Evolutionary conservation across 345 rosid genomes (phyloP).

Genomic region (Ceriops zippeliana): DNA sequence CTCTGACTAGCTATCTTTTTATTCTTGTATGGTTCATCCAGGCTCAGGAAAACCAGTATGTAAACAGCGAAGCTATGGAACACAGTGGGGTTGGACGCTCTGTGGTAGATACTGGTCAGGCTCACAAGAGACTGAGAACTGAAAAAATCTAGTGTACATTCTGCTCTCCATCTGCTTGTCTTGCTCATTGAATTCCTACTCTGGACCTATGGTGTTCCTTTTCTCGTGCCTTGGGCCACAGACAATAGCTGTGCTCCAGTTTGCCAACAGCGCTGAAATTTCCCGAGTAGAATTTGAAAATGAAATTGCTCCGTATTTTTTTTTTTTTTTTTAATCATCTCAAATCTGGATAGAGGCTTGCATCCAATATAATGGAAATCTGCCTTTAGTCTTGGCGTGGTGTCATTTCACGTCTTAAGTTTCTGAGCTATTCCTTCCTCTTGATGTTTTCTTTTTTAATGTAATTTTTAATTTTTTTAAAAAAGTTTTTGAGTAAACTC

Average conservation of each 20-base stretch:
- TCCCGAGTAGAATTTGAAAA: not conserved
- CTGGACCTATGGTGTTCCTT: slow-evolving; percentile 13
- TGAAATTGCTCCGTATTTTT: slow-evolving; percentile 4
- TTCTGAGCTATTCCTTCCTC: not conserved
- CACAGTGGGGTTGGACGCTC: slow-evolving; percentile 35
- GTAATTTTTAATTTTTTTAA: too few species aligned
- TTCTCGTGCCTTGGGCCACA: slow-evolving; percentile 8
- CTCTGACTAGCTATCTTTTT: not conserved
- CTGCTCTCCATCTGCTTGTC: slow-evolving; percentile 8
- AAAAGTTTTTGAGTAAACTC: too few species aligned
- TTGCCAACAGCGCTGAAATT: slow-evolving; percentile 20
- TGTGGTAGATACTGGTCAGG: slow-evolving; percentile 36
- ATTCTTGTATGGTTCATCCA: slow-evolving; percentile 12
- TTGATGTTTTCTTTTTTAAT: too few species aligned
- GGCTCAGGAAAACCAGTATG: slow-evolving; percentile 34
- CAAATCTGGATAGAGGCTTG: slow-evolving; percentile 19
- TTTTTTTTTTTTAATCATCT: slow-evolving; percentile 4
- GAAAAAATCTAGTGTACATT: slow-evolving; percentile 29
- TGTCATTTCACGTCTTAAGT: not conserved
- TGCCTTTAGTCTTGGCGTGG: not conserved
- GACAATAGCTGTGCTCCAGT: slow-evolving; percentile 14
- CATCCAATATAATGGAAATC: slow-evolving; percentile 26
- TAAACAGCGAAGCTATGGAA: slow-evolving; percentile 29
- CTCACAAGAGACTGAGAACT: slow-evolving; percentile 44
- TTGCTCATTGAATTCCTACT: not conserved